Base-by-base conservation (phyloP, 169 alveolate species). In the Toxoplasma gondii region DNA sequence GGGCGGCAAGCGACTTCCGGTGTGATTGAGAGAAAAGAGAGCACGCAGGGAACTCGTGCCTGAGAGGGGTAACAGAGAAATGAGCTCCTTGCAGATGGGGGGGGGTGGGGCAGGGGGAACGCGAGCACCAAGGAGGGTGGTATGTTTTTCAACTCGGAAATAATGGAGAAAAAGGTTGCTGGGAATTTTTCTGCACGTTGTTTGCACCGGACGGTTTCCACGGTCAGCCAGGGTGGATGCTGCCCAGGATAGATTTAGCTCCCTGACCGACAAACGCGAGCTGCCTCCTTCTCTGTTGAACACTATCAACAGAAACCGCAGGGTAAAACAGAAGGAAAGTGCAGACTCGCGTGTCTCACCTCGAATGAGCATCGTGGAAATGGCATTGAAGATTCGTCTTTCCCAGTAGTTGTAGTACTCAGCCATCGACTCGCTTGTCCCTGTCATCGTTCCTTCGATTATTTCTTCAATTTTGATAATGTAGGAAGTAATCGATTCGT, bases 331-430 rank as follows among this genome's bases (percentile, higher is more conserved):
- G 12, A 49, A 49, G 58, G 58, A 49, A 49, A 12, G 58, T 7
- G 22, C 58, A 49, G 12, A 49, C 4, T 4, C 58, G 58, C 58
- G 58, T 12, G 58, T 12, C 58, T 64, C 95, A 31, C 99, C 99
- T 96, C 99, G 96, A 22, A 98, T 93, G 38, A 98, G 97, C 99
- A 98, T 98, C 93, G 98, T 98, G 16, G 98, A 96, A 81, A 98
- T 94, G 4, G 99, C 99, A 94, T 98, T 98, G 96, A 98, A 98
- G 91, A 98, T 96, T 92, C 99, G 96, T 67, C 98, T 97, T 94
- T 98, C 99, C 99, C 99, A 98, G 96, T 97, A 98, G 69, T 97
- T 93, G 92, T 98, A 98, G 96, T 98, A 98, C 91, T 97, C 98
- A n/a, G 96, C 97, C 99, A 98, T 97, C 69, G 97, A 94, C 44